Evolutionary conservation across 441 rosid species (phyloP).

Genomic region (Populus hybrid): DNA sequence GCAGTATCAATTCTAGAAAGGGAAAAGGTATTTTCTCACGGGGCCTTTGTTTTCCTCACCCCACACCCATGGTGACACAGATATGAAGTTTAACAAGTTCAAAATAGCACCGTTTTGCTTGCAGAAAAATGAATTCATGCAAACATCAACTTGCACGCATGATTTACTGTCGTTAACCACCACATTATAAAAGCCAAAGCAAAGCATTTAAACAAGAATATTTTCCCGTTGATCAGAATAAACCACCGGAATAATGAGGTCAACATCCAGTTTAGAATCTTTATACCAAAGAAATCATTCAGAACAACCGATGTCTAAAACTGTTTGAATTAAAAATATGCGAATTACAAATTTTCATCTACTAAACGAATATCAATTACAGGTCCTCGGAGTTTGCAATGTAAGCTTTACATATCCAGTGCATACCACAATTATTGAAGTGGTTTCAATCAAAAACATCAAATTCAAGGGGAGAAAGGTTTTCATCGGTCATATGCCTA

Average conservation of each 20-base stretch:
- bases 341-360: not conserved
- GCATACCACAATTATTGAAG: not conserved
- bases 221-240: not conserved
- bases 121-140: not conserved
- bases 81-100: not conserved
- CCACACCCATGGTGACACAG: not conserved
- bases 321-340: not conserved
- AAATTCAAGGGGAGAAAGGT: not conserved
- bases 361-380: not conserved
- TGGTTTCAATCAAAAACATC: not conserved
- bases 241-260: not conserved
- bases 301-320: not conserved
- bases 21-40: rapidly evolving
- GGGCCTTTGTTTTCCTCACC: not conserved
- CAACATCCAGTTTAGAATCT: not conserved
- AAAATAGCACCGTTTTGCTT: not conserved
- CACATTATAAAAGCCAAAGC: not conserved
- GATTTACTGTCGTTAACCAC: not conserved
- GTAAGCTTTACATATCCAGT: not conserved
- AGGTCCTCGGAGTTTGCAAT: not conserved
- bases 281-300: not conserved
- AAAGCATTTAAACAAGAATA: not conserved
- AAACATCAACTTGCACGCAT: not conserved
- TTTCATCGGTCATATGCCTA: not conserved
- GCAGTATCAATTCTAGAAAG: not conserved